Percentiles rank a stretch among this genome's conserved stretches.
Evolutionary conservation across 2,329 filamentous ascomycete genomes (phyloP).

Genomic region (Alternaria rosae): DNA sequence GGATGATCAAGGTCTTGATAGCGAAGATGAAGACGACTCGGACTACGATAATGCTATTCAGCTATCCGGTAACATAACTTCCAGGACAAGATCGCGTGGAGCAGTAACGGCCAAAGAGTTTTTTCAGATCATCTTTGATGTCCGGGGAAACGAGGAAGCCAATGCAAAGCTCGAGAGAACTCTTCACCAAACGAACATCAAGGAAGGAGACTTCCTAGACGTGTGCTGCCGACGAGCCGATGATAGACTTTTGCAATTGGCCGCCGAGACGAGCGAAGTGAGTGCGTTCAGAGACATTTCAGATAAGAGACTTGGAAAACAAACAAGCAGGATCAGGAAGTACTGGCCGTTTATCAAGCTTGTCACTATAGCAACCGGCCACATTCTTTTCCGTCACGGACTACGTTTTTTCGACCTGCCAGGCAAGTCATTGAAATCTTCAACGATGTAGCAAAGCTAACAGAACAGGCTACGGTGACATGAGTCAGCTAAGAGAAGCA

Average conservation of each 20-base stretch:
- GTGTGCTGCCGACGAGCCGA: not conserved
- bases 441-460: too few relatives aligned
- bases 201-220: not conserved
- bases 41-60: not conserved
- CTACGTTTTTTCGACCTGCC: constrained; percentile 20
- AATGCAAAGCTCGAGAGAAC: not conserved
- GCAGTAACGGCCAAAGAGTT: constrained; percentile 13
- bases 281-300: constrained; percentile 1
- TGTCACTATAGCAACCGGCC: constrained; percentile 15
- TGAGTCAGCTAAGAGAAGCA: constrained; percentile 18
- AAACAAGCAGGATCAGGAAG: not conserved
- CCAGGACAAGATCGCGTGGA: not conserved
- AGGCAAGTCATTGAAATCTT: too few relatives aligned
- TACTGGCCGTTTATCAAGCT: constrained; percentile 20
- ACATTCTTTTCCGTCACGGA: constrained; percentile 14
- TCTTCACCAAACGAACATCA: constrained; percentile 7
- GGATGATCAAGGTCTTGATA: not conserved
- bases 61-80: not conserved
- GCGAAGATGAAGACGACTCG: not conserved
- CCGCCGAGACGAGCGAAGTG: not conserved
- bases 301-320: constrained; percentile 3
- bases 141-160: not conserved
- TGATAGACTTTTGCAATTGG: not conserved
- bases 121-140: constrained; percentile 20
- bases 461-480: constrained; percentile 21